Evolutionary conservation across 495 filamentous ascomycete genomes (phyloP), one percentile per base, ranked within the genome.

Genomic region (Clavariopsis aquatica): DNA sequence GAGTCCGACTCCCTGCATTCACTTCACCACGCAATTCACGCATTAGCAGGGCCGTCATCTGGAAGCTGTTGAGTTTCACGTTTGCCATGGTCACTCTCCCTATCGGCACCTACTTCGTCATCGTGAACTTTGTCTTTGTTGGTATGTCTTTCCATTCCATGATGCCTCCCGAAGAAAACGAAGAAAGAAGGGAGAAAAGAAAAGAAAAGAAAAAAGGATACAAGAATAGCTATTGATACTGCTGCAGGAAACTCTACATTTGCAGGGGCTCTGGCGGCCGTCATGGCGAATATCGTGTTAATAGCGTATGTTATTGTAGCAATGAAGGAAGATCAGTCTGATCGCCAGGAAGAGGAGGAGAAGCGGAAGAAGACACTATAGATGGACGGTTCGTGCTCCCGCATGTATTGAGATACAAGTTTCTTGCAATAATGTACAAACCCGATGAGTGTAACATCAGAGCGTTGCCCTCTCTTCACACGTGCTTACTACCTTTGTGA

Each of bases 221-320:
- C n/a, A n/a, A n/a, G n/a, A n/a, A 49, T 12, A 12, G 5, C 6
- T 6, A 29, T 28, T 58, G 23, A 61, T 26, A 38, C 9, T 28
- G 51, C 9, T 2, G 34, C 45, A 69, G 93, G 92, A 56, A 96
- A 93, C 72, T 80, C 91, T 15, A 96, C 93, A 17, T 92, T 84
- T 64, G 91, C 92, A 4, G 94, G 92, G 6, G 92, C 84, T 10
- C 77, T 85, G 23, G 94, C 94, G 9, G 95, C 95, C 23, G 76
- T 98, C 41, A 87, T 90, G 65, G 94, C 94, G 28, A 99, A 99
- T 73, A 83, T 91, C 19, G 90, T 99, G 7, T 79, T 99, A 60
- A 85, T 99, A 62, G 87, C 85, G 17, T 99, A 98, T 77, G 85
- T 98, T 53, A 80, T 93, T 62, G 92, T 96, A 1, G 94, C 95